These are phyloP conservation scores for Craterostigma plantagineum DNA, from an alignment of 257 asterid genomes.

Conservation along the genomic window DNA sequence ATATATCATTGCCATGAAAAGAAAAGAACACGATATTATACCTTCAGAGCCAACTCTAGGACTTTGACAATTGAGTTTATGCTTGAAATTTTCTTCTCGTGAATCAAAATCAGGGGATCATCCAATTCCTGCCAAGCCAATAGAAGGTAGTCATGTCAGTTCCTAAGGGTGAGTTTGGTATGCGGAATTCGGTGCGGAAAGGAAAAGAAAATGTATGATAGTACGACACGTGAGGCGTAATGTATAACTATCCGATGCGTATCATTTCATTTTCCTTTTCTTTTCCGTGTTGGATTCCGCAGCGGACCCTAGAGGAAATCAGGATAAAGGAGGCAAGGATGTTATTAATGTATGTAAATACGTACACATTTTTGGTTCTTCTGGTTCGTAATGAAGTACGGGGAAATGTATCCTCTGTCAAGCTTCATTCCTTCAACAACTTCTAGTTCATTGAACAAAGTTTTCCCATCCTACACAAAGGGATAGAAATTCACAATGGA, in stretches of 20 bases:
- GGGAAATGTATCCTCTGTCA: slow-evolving; percentile 88
- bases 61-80: slow-evolving; percentile 56
- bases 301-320: not conserved
- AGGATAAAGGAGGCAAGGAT: too few relatives aligned
- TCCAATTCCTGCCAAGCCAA: slow-evolving; percentile 81
- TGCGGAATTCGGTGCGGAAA: too few relatives aligned
- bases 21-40: not conserved
- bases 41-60: slow-evolving; percentile 86
- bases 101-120: slow-evolving; percentile 66
- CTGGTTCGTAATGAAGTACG: slow-evolving; percentile 79
- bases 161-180: too few relatives aligned
- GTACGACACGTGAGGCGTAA: too few relatives aligned
- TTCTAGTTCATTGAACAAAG: slow-evolving; percentile 73
- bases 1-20: not conserved
- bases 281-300: too few relatives aligned
- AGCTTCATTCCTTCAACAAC: slow-evolving; percentile 98
- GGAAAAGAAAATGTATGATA: too few relatives aligned
- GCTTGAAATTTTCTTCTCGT: slow-evolving; percentile 85
- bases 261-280: too few relatives aligned
- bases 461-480: slow-evolving; percentile 71
- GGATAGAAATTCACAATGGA: not conserved
- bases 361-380: slow-evolving; percentile 95
- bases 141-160: not conserved
- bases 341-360: not conserved
- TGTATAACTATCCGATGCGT: too few relatives aligned